These are phyloP conservation scores for Ogataea philodendri DNA, from an alignment of 805 yeast genomes.

Conservation along the genomic window DNA sequence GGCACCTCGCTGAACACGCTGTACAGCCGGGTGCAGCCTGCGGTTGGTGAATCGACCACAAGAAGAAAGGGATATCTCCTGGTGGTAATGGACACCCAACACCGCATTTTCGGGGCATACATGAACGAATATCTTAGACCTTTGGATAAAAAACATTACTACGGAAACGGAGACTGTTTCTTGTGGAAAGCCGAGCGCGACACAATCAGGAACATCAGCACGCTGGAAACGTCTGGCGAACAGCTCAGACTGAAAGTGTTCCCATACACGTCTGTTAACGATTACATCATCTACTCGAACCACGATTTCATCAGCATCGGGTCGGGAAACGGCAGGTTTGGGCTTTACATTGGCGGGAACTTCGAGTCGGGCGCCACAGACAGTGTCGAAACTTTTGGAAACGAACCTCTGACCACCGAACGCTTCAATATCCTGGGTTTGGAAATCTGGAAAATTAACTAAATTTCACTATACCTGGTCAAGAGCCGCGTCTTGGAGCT, in stretches of 20 bases:
- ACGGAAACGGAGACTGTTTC: constrained; percentile 95
- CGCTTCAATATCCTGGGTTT: constrained; percentile 74
- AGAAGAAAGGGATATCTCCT: constrained; percentile 64
- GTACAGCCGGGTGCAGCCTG: constrained; percentile 55
- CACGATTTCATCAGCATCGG: constrained; percentile 79
- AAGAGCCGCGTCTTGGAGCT: constrained; percentile 7
- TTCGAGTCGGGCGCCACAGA: constrained; percentile 75
- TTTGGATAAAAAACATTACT: constrained; percentile 68
- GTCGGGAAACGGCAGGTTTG: constrained; percentile 90
- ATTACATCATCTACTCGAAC: constrained; percentile 80
- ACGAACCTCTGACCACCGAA: constrained; percentile 62
- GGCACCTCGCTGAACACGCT: constrained; percentile 85
- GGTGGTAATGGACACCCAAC: constrained; percentile 62
- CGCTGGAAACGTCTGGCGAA: constrained; percentile 16
- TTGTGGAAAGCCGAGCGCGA: constrained; percentile 72
- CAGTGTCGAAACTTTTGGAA: constrained; percentile 82
- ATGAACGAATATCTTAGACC: constrained; percentile 71
- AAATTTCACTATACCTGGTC: constrained; percentile 4
- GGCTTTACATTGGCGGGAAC: constrained; percentile 80
- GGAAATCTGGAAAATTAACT: constrained; percentile 75
- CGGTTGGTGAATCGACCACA: constrained; percentile 34
- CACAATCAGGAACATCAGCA: constrained; percentile 31
- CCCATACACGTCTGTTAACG: constrained; percentile 86
- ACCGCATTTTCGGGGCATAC: constrained; percentile 74
- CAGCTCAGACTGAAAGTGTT: constrained; percentile 68